Conservation (phyloP, 495 filamentous ascomycete species). For the Sordaria brevicollis region DNA sequence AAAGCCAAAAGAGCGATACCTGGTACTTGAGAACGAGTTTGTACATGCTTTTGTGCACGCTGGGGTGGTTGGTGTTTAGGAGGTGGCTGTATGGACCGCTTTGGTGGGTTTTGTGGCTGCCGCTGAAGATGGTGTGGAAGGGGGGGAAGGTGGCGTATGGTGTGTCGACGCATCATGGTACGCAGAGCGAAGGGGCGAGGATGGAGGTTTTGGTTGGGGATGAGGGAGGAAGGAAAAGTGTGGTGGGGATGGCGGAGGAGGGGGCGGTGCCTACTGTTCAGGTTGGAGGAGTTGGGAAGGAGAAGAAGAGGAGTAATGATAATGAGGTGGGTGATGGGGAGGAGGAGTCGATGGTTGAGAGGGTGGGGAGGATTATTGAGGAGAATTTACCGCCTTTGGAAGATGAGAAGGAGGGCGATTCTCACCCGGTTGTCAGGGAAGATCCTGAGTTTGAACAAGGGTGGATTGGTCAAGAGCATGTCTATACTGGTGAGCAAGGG, state of each 20-base stretch:
- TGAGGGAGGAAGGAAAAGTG: constrained; percentile 10
- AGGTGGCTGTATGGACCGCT: constrained; percentile 78
- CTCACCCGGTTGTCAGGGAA: constrained; percentile 16
- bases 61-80: constrained; percentile 77
- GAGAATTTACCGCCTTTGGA: constrained; percentile 15
- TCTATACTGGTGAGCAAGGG: not conserved
- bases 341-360: constrained; percentile 32
- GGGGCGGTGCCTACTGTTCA: constrained; percentile 35
- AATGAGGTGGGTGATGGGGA: constrained; percentile 10
- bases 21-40: constrained; percentile 92
- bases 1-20: constrained; percentile 85
- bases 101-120: constrained; percentile 80
- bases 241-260: constrained; percentile 37
- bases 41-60: constrained; percentile 64
- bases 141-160: constrained; percentile 35
- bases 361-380: constrained; percentile 42
- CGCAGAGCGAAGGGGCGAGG: constrained; percentile 19
- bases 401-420: constrained; percentile 6
- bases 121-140: constrained; percentile 50
- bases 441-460: constrained; percentile 8
- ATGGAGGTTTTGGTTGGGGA: constrained; percentile 15
- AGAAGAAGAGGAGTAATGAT: not conserved
- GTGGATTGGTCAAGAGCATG: not conserved
- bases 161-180: constrained; percentile 25
- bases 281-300: constrained; percentile 13